Evolutionary conservation across 164 flowering plant genomes (phyloP).

Genomic region (Kingdonia uniflora): DNA sequence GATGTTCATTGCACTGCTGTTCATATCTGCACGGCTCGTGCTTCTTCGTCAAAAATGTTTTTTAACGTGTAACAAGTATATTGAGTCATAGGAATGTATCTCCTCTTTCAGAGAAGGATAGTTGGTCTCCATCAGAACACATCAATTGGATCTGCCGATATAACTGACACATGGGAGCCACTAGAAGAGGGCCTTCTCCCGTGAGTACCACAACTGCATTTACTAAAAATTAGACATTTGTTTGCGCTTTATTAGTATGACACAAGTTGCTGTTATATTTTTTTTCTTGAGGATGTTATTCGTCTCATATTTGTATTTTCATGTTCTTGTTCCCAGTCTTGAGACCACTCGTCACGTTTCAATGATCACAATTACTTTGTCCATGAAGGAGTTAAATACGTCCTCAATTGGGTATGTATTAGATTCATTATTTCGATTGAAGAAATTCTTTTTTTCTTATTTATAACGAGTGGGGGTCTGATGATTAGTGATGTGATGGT

Average conservation of each 20-base stretch:
- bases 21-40: too few relatives aligned
- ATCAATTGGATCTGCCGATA: conserved; percentile 68
- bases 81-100: not conserved
- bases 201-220: conserved; percentile 22
- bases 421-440: too few relatives aligned
- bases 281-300: conserved; percentile 3
- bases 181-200: conserved; percentile 86
- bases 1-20: too few relatives aligned
- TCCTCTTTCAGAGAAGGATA: conserved; percentile 56
- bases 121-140: conserved; percentile 84
- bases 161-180: conserved; percentile 87
- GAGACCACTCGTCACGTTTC: conserved; percentile 90
- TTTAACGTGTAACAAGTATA: too few relatives aligned
- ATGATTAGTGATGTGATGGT: too few relatives aligned
- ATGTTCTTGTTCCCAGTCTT: conserved; percentile 26
- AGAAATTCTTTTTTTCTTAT: too few relatives aligned
- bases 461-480: too few relatives aligned
- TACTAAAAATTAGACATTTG: not conserved
- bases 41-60: too few relatives aligned
- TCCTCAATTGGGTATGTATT: conserved; percentile 59
- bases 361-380: conserved; percentile 73
- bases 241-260: too few relatives aligned
- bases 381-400: conserved; percentile 53
- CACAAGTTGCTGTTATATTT: too few relatives aligned
- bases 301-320: not conserved